Base-by-base conservation (phyloP, 2,329 filamentous ascomycete genomes). In the Clarireedia sp. region DNA sequence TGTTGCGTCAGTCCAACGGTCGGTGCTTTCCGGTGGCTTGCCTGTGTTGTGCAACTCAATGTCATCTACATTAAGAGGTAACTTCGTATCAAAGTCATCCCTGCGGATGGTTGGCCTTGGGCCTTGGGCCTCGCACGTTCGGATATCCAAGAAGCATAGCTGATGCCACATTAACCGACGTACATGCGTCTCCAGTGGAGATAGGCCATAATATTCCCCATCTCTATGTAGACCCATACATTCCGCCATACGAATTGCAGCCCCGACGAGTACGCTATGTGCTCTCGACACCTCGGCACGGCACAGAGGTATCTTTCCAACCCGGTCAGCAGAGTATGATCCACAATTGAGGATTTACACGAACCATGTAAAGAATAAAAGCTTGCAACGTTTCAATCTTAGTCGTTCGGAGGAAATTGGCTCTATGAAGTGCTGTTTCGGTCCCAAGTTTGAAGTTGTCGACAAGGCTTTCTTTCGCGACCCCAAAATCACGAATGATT, bases 191-290 rank as follows among this genome's bases (percentile, higher is more conserved):
- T 90, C 86, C 2, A 89, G 71, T 0, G 86, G 78, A 2, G 77
- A 80, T 55, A 86, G 76, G 1, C 79, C 81, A 63, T 87, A 89
- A 9, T 78, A 75, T 44, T 81, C 78, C 5, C 66, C 66, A 60
- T 90, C 87, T 8, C 85, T 78, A 66, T 90, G 85, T 17, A 90
- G 71, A 2, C 86, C 85, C 83, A 90, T 89, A 64, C 86, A 89
- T 71, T 90, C 85, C 6, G 85, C 87, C 67, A 90, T 79, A 16
- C 87, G 78, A 43, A 90, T 83, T 3, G 85, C 86, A 14, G 85
- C 82, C 2, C 85, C 86, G 3, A 87, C 79, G 1, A 90, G 74
- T 4, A 86, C 84, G 3, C 85, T 88, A 68, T 90, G 87, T 4
- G 84, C 81, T 59, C 87, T 75, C 7, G 87, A 90, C 3, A 90